Base-by-base conservation (phyloP, 2,329 filamentous ascomycete species). In the Lasiodiplodia citricola region DNA sequence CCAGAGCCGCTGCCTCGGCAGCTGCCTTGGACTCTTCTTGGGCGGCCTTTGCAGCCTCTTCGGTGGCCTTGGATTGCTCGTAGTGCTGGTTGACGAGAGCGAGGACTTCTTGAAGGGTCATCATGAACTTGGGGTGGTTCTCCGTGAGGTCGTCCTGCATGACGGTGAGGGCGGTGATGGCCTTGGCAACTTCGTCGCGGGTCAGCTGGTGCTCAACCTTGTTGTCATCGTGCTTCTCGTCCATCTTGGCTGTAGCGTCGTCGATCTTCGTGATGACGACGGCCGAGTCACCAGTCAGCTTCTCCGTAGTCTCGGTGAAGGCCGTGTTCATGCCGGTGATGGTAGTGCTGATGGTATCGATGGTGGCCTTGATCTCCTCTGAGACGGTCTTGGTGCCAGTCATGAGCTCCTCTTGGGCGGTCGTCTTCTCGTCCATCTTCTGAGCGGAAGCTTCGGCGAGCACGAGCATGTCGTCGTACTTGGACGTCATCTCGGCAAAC, bases 51-150 rank as follows among this genome's bases (percentile, higher is more conserved):
- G 77, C 76, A 1, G 71, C 71, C 8, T 79, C 75, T 37, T 78
- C 76, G 13, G 81, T 77, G 55, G 87, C 86, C 79, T 94, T 93
- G 16, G 93, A 92, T 76, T 97, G 92, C 73, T 97, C 93, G 75
- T 92, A 97, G 77, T 98, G 94, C 76, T 96, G 88, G 28, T 89
- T 91, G 67, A 97, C 92, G 28, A 96, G 86, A 8, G 89, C 84
- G 50, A 96, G 85, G n/a, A 98, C 89, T 74, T 97, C 92, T 74
- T 93, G 91, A 72, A 99, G 88, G 0, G 92, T 88, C 66, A 95
- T 90, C 68, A 97, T 87, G 72, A 98, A 92, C 81, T 96, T 92
- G 1, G 96, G 96, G 73, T 97, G 91, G 72, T 91, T 91, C 77
- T 97, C 94, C 10, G 87, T 87, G 37, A 97, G 87, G 69, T 96